phyloP scores from a whole-genome alignment of 208 protist genomes.

The Trypanosoma melophagium region DNA sequence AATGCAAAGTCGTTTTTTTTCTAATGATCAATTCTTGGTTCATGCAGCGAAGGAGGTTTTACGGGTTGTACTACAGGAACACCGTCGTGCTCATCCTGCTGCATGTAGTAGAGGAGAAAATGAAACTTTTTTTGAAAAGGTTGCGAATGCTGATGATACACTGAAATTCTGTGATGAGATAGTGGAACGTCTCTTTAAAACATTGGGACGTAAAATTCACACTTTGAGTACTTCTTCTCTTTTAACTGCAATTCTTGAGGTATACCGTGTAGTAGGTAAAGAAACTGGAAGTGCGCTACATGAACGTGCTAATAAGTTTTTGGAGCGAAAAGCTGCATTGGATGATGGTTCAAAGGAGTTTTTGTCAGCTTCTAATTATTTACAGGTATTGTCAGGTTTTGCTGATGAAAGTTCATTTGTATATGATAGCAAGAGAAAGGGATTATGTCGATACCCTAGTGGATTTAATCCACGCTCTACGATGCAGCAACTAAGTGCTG shows the following conservation, averaged over 20 bases:
- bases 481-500: constrained; percentile 42
- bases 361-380: constrained; percentile 72
- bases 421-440: constrained; percentile 33
- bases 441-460: constrained; percentile 44
- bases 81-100: constrained; percentile 34
- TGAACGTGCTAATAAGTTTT: constrained; percentile 54
- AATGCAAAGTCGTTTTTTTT: constrained; percentile 85
- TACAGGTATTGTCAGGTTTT: constrained; percentile 72
- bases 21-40: constrained; percentile 84
- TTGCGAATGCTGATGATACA: constrained; percentile 31
- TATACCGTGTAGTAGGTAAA: constrained; percentile 67
- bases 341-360: constrained; percentile 40
- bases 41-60: constrained; percentile 60
- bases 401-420: constrained; percentile 72
- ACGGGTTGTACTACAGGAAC: constrained; percentile 41
- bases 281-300: constrained; percentile 48
- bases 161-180: constrained; percentile 58
- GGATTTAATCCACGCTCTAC: constrained; percentile 55
- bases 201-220: constrained; percentile 35
- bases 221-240: constrained; percentile 60
- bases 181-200: constrained; percentile 49
- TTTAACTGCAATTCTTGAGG: constrained; percentile 56
- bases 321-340: constrained; percentile 44
- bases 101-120: constrained; percentile 28
- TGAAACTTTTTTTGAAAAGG: constrained; percentile 25